phyloP scores from a whole-genome alignment of 208 protist genomes.

The Porcisia hertigi region DNA sequence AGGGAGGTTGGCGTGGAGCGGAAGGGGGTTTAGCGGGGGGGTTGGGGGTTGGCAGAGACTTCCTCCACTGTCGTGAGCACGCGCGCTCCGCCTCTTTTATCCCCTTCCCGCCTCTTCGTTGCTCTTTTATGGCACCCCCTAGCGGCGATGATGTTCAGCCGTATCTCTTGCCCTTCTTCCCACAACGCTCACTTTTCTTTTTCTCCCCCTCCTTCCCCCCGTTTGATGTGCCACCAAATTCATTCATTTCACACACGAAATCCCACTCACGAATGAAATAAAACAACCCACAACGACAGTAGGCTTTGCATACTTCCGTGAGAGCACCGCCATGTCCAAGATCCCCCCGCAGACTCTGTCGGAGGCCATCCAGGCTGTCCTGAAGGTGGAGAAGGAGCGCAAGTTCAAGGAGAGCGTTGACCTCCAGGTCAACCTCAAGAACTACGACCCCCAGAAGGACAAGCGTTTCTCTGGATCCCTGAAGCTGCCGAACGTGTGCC shows the following conservation, averaged over 20 bases:
- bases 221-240: neutral
- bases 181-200: neutral
- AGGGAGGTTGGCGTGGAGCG: too few relatives aligned
- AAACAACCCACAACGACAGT: neutral
- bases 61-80: too few relatives aligned
- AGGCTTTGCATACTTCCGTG: neutral
- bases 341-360: conserved; percentile 74
- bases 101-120: neutral
- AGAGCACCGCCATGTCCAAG: conserved; percentile 80
- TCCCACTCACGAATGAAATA: neutral
- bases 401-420: conserved; percentile 99
- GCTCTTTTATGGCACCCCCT: neutral
- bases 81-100: neutral
- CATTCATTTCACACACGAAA: neutral
- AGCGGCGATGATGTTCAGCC: neutral
- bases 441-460: conserved; percentile 99
- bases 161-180: neutral
- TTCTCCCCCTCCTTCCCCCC: neutral
- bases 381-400: conserved; percentile 81
- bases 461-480: conserved; percentile 99
- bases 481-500: conserved; percentile 94
- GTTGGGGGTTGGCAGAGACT: too few relatives aligned
- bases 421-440: conserved; percentile 99
- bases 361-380: conserved; percentile 86
- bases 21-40: too few relatives aligned